A percentile compares a stretch with the other conserved stretches of the same genome.
phyloP scores from a whole-genome alignment of 2,329 filamentous ascomycete species.

The Nemania sp. region DNA sequence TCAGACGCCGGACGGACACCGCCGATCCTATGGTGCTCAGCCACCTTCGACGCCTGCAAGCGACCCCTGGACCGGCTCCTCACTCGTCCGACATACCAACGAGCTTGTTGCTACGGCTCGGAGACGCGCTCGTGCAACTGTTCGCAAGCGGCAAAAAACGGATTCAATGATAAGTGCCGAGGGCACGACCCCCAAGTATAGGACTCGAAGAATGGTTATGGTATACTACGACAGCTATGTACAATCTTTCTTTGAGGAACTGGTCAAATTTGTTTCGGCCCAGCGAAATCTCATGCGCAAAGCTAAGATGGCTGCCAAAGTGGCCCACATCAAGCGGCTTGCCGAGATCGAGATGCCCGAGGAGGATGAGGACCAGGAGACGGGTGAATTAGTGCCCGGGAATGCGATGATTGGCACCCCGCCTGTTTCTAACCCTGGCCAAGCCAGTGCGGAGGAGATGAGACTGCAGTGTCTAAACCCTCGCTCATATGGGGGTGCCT shows the following conservation, averaged over 20 bases:
- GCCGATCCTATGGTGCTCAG: constrained; percentile 30
- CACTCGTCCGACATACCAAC: constrained; percentile 46
- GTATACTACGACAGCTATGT: constrained; percentile 93
- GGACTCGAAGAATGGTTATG: constrained; percentile 74
- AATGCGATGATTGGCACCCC: constrained; percentile 32
- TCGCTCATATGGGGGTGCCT: constrained; percentile 42
- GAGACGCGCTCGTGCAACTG: constrained; percentile 50
- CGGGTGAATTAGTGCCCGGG: constrained; percentile 36
- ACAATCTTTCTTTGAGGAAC: constrained; percentile 77
- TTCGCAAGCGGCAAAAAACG: constrained; percentile 55
- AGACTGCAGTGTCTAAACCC: constrained; percentile 45
- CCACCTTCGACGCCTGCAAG: constrained; percentile 40
- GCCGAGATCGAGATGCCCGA: constrained; percentile 62
- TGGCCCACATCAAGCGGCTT: constrained; percentile 65
- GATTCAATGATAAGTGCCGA: constrained; percentile 57
- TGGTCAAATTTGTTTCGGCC: constrained; percentile 80
- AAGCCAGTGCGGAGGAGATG: constrained; percentile 31
- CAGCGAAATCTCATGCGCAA: constrained; percentile 85
- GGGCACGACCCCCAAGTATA: constrained; percentile 56
- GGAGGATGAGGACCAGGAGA: constrained; percentile 46
- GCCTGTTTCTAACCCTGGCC: constrained; percentile 14
- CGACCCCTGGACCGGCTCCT: constrained; percentile 42
- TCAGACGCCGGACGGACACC: constrained; percentile 26
- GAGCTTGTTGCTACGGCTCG: constrained; percentile 52
- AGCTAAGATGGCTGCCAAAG: constrained; percentile 80